Evolutionary conservation across 202 grass and related monocot species (phyloP), one percentile per base, ranked within the genome.

Genomic region (Cymbopogon flexuosus): DNA sequence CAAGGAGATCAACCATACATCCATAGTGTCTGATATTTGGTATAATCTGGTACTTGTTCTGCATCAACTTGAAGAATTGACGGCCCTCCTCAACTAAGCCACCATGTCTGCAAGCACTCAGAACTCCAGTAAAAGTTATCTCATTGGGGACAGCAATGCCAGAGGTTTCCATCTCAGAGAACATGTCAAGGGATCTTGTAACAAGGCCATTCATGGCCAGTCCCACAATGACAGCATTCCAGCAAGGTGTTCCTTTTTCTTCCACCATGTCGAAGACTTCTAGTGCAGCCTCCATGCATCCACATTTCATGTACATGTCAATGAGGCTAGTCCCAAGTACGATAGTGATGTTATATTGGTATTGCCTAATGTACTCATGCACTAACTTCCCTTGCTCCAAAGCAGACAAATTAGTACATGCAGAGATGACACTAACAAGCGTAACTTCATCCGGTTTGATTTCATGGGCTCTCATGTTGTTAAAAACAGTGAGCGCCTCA

Each of bases 271-370:
- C 65, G 2, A 97, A 97, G 29, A 94, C 91, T 62, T 94, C 74
- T 62, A 94, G 45, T 62, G 94, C 94, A 69, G 88, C 72, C 66
- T 87, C 87, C 56, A 80, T 65, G 34, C 75, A 90, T 54, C 94
- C 91, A 76, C 87, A 97, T 68, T 97, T 94, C 94, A 97, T 97
- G 68, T 97, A 94, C 94, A 97, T 97, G 81, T 97, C 83, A 83
- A 97, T 87, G 21, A 97, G 85, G 85, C 61, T 84, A 72, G 94
- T 97, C 41, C 85, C 89, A 46, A 97, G 83, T 73, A 94, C 72
- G 24, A 92, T 30, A 64, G 58, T 84, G 46, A 90, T 77, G 52
- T 62, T 49, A 82, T 82, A 89, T 59, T 75, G 73, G 51, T 87
- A 80, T 80, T 89, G 78, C 62, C 19, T 74, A 68, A 97, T 87